Conservation (phyloP, 176 grass and related monocot species). For the Carex parvula region DNA sequence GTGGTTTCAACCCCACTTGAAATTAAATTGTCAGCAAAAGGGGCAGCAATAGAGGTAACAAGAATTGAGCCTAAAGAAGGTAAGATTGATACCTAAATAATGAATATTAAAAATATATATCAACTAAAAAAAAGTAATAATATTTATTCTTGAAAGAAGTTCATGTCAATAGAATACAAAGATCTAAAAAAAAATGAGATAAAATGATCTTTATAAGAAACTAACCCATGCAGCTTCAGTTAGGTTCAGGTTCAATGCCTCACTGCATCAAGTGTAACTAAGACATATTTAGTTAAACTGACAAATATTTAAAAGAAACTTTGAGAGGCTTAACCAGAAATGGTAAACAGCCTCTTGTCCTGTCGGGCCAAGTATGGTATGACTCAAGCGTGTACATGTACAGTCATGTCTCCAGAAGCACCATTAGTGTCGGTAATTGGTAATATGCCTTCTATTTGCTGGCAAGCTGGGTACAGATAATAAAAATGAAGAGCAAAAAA, state of each 20-base stretch:
- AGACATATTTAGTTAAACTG: not conserved
- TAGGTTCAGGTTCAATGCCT: constrained; percentile 92
- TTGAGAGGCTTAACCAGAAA: not conserved
- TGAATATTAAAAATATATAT: constrained; percentile 3
- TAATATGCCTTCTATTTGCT: not conserved
- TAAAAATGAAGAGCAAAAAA: not conserved
- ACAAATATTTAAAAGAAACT: not conserved
- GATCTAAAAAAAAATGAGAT: not conserved
- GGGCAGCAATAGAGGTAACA: constrained; percentile 80
- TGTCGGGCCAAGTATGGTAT: not conserved
- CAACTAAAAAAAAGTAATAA: not conserved
- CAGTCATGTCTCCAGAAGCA: not conserved
- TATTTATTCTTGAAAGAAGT: not conserved
- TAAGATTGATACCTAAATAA: constrained; percentile 75
- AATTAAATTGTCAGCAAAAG: constrained; percentile 95
- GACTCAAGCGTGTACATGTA: not conserved
- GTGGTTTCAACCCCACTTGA: constrained; percentile 89
- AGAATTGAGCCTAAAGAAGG: constrained; percentile 92
- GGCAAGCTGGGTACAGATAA: not conserved
- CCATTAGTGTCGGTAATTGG: not conserved
- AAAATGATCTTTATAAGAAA: constrained; percentile 23
- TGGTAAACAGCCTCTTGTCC: not conserved
- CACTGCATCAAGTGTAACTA: constrained; percentile 45
- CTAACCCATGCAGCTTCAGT: constrained; percentile 95
- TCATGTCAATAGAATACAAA: not conserved